A percentile compares a stretch with the other conserved stretches of the same genome.
Conservation (phyloP, 768 basidiomycete genomes). For the Boletales sp. region DNA sequence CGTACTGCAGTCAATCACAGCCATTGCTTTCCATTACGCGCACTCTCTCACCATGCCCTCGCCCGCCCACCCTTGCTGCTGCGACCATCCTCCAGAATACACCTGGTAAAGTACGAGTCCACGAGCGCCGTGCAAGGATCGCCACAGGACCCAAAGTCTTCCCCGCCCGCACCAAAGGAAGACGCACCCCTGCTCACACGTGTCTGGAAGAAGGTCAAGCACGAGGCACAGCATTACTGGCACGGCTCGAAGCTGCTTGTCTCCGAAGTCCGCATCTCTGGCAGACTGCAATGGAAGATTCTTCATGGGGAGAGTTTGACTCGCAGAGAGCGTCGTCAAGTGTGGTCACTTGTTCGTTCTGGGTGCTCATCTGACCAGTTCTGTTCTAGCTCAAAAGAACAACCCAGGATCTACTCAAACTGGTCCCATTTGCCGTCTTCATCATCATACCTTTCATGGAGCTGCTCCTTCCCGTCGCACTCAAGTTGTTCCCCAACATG, state of each 20-base stretch:
- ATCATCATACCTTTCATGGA: slow-evolving; percentile 99
- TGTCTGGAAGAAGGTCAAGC: slow-evolving; percentile 91
- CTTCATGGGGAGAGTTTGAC: slow-evolving; percentile 89
- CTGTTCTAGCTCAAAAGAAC: slow-evolving; percentile 76
- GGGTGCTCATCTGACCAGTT: slow-evolving; percentile 2
- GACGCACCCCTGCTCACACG: slow-evolving; percentile 50
- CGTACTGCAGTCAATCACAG: too few species aligned
- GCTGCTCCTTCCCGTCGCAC: slow-evolving; percentile 87
- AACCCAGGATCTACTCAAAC: slow-evolving; percentile 86
- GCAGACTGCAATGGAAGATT: slow-evolving; percentile 86
- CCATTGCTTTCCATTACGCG: background rate
- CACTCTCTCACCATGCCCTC: slow-evolving; percentile 8
- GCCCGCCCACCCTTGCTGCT: background rate
- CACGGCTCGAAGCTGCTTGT: slow-evolving; percentile 91
- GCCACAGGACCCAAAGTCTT: slow-evolving; percentile 41
- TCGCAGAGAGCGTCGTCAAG: slow-evolving; percentile 91
- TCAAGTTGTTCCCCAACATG: slow-evolving; percentile 99
- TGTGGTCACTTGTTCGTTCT: slow-evolving; percentile 26
- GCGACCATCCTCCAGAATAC: background rate
- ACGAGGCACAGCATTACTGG: slow-evolving; percentile 97
- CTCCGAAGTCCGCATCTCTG: slow-evolving; percentile 89
- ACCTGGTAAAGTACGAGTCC: slow-evolving; percentile 13
- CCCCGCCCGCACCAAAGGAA: slow-evolving; percentile 48
- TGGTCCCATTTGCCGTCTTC: slow-evolving; percentile 95
- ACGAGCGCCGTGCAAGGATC: slow-evolving; percentile 16